Evolutionary conservation across 2,329 filamentous ascomycete species (phyloP), one percentile per base, ranked within the genome.

Genomic region (Fusarium subglutinans): DNA sequence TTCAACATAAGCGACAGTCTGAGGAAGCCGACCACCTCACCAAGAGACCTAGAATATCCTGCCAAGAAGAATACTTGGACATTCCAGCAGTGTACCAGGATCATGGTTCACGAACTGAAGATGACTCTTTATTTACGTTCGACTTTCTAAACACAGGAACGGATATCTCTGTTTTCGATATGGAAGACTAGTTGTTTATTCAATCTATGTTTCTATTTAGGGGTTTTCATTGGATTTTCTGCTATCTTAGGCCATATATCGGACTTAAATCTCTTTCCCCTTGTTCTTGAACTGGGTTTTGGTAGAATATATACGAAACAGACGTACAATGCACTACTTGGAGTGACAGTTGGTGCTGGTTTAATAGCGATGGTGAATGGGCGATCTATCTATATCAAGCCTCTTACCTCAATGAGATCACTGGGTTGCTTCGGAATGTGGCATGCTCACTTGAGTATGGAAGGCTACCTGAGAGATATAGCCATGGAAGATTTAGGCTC

Each of bases 41-140:
- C 5, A 79, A 79, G 37, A 75, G 75, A 20, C 69, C 69, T 15
- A 69, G 75, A 33, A 40, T 79, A 8, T 62, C 73, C 14, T 75
- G 69, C 22, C 73, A 76, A 15, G 58, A 73, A 13, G 77, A 79
- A 12, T 40, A 77, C 15, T 72, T 79, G 37, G 73, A 78, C 26
- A 72, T 77, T 38, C 59, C 77, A 30, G 24, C 73, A 30, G 67
- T 56, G 12, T 79, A 76, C 61, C 40, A 67, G 15, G 75, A 79
- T 26, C 75, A 74, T 28, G 51, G 55, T 13, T 58, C 64, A 20
- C 60, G 74, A 11, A 40, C 64, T 13, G 76, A 77, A 24, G 75
- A 79, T 8, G 77, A 79, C n/a, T 63, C 69, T 37, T 44, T 79
- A 24, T 73, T 76, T 22, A 70, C 73, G 12, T 78, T 79, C 41